Conservation (phyloP, 75 land plant genomes). For the Picea glauca region DNA sequence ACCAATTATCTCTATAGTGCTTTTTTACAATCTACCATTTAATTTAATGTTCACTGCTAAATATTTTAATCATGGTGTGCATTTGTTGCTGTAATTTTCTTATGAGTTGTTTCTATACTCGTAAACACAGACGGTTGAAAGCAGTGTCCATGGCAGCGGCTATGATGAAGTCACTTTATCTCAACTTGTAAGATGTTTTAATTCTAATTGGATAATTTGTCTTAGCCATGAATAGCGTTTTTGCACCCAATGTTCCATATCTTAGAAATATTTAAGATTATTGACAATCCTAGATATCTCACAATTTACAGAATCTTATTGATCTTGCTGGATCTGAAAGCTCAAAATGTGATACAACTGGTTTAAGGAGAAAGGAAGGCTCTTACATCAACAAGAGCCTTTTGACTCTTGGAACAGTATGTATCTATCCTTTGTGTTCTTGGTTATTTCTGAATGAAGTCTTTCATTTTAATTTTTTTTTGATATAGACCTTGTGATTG, state of each 20-base stretch:
- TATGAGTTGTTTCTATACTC: too few relatives aligned
- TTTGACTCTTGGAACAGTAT: slow-evolving; percentile 97
- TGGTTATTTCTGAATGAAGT: too few relatives aligned
- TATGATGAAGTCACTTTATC: slow-evolving; percentile 84
- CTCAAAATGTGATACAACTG: slow-evolving; percentile 98
- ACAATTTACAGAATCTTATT: slow-evolving; percentile 73
- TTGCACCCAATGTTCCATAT: background rate
- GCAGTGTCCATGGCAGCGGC: slow-evolving; percentile 69
- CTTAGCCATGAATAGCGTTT: background rate
- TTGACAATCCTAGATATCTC: slow-evolving; percentile 7
- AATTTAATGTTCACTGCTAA: too few relatives aligned
- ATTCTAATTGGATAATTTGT: too few relatives aligned
- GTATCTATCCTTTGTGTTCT: background rate
- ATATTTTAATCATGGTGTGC: too few relatives aligned
- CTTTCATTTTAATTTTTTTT: too few relatives aligned
- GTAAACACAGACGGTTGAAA: slow-evolving; percentile 72
- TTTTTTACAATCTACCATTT: too few relatives aligned
- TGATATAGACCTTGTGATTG: too few relatives aligned
- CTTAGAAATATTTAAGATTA: background rate
- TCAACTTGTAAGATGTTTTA: slow-evolving; percentile 63
- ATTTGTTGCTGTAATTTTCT: too few relatives aligned
- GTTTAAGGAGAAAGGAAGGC: slow-evolving; percentile 95
- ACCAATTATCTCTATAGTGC: too few relatives aligned
- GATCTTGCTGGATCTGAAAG: slow-evolving; percentile 99
- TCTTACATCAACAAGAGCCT: slow-evolving; percentile 98